Base-by-base conservation (phyloP, 2,329 filamentous ascomycete genomes). In the Metarhizium album region DNA sequence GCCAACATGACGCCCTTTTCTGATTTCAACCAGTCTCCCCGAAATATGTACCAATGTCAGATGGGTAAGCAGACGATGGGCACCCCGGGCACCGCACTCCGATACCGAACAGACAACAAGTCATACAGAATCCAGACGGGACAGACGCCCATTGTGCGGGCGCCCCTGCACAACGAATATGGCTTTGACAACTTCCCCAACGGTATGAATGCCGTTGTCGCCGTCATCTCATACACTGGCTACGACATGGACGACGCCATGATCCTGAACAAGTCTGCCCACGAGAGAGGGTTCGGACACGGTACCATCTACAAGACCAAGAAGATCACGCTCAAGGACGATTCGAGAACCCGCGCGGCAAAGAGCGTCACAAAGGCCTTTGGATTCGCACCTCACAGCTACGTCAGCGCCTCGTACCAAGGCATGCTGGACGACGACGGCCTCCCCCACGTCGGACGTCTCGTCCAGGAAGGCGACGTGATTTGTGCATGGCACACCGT, bases 201-300 rank as follows among this genome's bases (percentile, higher is more conserved):
- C 65, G 93, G 93, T 27, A 90, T 83, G 62, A 98, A 98, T 62
- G 89, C 90, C 8, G 83, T 97, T 38, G 93, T 98, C 52, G 93
- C 93, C 53, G 94, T 98, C 67, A 95, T 98, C 56, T 96, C 91
- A 0, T 98, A 98, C 68, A 97, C 91, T 2, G 93, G 91, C 48
- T 98, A 97, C 71, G 93, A 98, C 76, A 98, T 98, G 93, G 93
- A 98, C 76, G 93, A 98, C 71, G 93, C 93, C 65, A 97, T 97
- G 91, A 97, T 98, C 64, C 76, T 98, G 65, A 97, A 97, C 75
- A 97, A 97, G 68, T 95, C 90, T 20, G 84, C 91, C 2, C 89
- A 96, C 67, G 93, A 98, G 69, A 83, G 93, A 59, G 93, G 93
- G 14, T 97, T 98, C 62, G 91, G 90, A 37, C 83, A 97, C 62